A percentile compares a stretch with the other conserved stretches of the same genome.
These are phyloP conservation scores for Beauveria australis DNA, from an alignment of 2,329 filamentous ascomycete species.

Conservation along the genomic window DNA sequence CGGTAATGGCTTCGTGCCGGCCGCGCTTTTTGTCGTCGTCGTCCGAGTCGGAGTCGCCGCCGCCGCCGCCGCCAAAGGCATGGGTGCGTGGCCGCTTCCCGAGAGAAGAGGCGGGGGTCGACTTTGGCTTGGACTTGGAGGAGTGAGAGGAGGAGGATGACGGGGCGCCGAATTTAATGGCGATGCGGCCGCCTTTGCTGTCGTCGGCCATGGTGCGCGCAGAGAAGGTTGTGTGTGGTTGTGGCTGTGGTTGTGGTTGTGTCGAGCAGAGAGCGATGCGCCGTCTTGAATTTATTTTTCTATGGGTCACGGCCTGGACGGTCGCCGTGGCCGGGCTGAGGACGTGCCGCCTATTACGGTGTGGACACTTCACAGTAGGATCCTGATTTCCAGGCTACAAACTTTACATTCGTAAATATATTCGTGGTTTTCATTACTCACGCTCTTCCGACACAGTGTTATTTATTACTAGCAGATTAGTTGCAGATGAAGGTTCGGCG, in stretches of 20 bases:
- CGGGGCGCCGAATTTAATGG: conserved; percentile 37
- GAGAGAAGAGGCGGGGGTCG: conserved; percentile 31
- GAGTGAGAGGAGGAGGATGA: conserved; percentile 23
- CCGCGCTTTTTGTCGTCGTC: conserved; percentile 23
- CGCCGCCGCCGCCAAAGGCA: conserved; percentile 29
- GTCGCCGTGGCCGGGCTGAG: neutral
- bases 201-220: conserved; percentile 29
- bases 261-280: neutral
- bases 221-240: neutral
- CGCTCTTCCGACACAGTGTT: too few species aligned
- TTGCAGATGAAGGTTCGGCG: too few species aligned
- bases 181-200: conserved; percentile 32
- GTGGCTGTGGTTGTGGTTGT: neutral
- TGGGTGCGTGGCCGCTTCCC: conserved; percentile 40
- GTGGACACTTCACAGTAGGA: neutral
- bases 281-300: conserved; percentile 4
- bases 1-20: conserved; percentile 40
- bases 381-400: too few species aligned
- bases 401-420: too few species aligned
- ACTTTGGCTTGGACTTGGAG: conserved; percentile 18
- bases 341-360: neutral
- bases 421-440: too few species aligned
- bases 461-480: too few species aligned
- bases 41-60: conserved; percentile 30
- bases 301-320: neutral